Evolutionary conservation across 768 basidiomycete species (phyloP), one percentile per base, ranked within the genome.

Genomic region (Punctularia strigosozonata): DNA sequence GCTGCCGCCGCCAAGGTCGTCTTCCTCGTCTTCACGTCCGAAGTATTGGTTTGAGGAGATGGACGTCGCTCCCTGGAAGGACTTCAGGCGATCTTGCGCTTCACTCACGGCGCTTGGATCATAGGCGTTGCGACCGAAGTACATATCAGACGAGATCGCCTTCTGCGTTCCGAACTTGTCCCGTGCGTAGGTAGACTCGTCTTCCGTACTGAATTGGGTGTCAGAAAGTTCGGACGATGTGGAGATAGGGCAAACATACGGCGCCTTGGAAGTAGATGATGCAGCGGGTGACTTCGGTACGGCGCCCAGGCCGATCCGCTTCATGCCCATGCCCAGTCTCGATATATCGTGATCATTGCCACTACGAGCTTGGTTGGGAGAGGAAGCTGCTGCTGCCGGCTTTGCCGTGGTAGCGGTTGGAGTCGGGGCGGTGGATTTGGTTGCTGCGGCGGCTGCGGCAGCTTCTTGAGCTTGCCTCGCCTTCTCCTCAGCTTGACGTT

Each of bases 21-120:
- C 80, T 41, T 86, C 80, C 39, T 94, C 91, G n/a, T n/a, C n/a
- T 3, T 83, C 78, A 13, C 91, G 73, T 2, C 94, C 95, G 59
- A 95, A 98, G 73, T 98, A 99, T 49, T 90, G 85, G 54, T 76
- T 92, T 13, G 90, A 94, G 1, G 90, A 94, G 52, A 98, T 97
- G 23, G 88, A 77, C 0, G 82, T 85, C 12, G 92, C 88, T 8
- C 94, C 94, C 50, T 79, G 75, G 76, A 99, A 99, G 28, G 73
- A 64, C 49, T 80, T 74, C 30, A 97, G 64, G 2, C 94, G 78
- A 8, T 70, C 60, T 52, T 88, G 83, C 4, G 91, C 91, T 60
- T 97, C 90, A 33, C 66, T 60, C 30, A 72, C 51, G 3, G 76
- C 68, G 25, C 57, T 51, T 2, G 87, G 75, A 53, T 98, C 92